phyloP scores from a whole-genome alignment of 345 rosid genomes.

The Rubroshorea leprosula region DNA sequence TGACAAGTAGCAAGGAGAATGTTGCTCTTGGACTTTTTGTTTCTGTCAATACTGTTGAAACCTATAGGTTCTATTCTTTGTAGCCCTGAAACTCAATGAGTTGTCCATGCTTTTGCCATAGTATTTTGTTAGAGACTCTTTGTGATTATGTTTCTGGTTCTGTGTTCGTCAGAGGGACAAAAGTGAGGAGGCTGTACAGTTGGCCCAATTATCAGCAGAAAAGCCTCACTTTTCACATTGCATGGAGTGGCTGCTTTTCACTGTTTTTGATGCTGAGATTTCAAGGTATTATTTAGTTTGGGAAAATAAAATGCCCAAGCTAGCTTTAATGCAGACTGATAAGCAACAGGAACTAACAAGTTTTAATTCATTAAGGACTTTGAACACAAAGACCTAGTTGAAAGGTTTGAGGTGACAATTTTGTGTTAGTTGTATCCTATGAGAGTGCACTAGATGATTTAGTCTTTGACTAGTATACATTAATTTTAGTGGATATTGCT shows the following conservation, averaged over 20 bases:
- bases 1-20: background rate
- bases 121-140: background rate
- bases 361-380: background rate
- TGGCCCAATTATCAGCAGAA: conserved; percentile 87
- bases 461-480: too few relatives aligned
- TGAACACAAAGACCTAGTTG: background rate
- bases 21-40: background rate
- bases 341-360: too few relatives aligned
- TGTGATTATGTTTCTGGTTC: conserved; percentile 19
- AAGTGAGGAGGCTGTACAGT: conserved; percentile 72
- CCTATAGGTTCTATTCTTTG: background rate
- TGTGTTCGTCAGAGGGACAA: conserved; percentile 64
- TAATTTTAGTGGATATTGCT: background rate
- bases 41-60: background rate
- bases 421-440: too few relatives aligned
- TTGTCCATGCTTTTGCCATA: background rate
- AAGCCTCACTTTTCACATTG: conserved; percentile 96
- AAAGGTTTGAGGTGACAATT: conserved; percentile 5
- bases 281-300: conserved; percentile 59
- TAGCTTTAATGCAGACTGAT: too few relatives aligned
- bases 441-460: too few relatives aligned
- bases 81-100: background rate
- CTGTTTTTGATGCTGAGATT: conserved; percentile 95
- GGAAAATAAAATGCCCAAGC: background rate
- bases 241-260: conserved; percentile 97